A percentile compares a stretch with the other conserved stretches of the same genome.
Conservation (phyloP, 1,284 basidiomycete species). For the Cutaneotrichosporon cutaneum region DNA sequence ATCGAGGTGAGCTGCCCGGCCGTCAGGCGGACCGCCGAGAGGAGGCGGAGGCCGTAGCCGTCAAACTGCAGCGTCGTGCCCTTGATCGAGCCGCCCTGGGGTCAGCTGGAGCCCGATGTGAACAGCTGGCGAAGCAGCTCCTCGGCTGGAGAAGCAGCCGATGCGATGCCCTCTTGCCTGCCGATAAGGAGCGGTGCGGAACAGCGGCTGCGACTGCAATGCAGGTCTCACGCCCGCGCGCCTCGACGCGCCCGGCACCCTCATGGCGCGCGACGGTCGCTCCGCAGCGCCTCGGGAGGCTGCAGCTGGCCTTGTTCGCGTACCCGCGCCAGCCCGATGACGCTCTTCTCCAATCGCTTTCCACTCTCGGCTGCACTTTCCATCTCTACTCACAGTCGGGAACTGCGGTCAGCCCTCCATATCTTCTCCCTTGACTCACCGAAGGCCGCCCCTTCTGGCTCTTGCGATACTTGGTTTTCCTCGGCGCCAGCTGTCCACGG, state of each 20-base stretch:
- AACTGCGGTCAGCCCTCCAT: constrained; percentile 28
- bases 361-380: too few relatives aligned
- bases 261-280: too few relatives aligned
- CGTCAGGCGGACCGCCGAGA: constrained; percentile 77
- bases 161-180: not conserved
- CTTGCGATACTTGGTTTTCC: constrained; percentile 75
- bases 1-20: constrained; percentile 87
- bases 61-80: constrained; percentile 92
- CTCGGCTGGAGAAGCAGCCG: not conserved
- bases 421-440: constrained; percentile 58
- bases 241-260: too few relatives aligned
- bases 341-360: too few relatives aligned
- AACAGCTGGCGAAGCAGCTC: too few relatives aligned
- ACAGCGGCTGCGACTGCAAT: too few relatives aligned
- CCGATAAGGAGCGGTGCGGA: too few relatives aligned
- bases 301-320: too few relatives aligned
- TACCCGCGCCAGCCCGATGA: too few relatives aligned
- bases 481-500: constrained; percentile 71
- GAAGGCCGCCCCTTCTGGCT: constrained; percentile 83
- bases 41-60: constrained; percentile 81
- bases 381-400: constrained; percentile 37
- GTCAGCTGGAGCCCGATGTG: constrained; percentile 30
- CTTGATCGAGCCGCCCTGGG: constrained; percentile 78
- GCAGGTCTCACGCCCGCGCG: too few relatives aligned
- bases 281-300: too few relatives aligned